phyloP scores from a whole-genome alignment of 2,329 filamentous ascomycete species.

The Rhinocladiella similis region DNA sequence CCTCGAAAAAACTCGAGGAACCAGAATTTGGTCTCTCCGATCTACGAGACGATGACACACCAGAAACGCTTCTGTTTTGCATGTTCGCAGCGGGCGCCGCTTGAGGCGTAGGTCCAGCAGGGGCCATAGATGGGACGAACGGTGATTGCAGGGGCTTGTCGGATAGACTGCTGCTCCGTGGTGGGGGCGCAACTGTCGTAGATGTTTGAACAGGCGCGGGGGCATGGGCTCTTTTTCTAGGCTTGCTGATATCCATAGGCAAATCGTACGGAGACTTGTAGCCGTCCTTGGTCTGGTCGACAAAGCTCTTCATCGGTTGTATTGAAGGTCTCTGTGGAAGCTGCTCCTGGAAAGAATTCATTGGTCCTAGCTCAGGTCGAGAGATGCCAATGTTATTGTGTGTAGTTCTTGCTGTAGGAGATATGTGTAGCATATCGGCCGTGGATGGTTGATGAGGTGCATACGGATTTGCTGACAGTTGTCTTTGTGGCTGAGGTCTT shows the following conservation, averaged over 20 bases:
- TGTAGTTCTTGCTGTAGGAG: constrained; percentile 21
- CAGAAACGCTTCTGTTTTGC: constrained; percentile 18
- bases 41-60: constrained; percentile 9
- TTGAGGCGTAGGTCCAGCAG: constrained; percentile 8
- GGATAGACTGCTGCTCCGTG: constrained; percentile 63
- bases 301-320: constrained; percentile 70
- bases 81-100: constrained; percentile 20
- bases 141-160: constrained; percentile 34
- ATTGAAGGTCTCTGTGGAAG: constrained; percentile 36
- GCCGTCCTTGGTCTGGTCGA: constrained; percentile 83
- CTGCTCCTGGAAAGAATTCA: constrained; percentile 30
- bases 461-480: constrained; percentile 45
- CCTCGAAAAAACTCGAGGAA: constrained; percentile 69
- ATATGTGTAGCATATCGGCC: constrained; percentile 44
- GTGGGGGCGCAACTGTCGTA: constrained; percentile 45
- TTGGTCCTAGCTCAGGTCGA: constrained; percentile 15
- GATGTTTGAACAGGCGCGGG: constrained; percentile 54
- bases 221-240: constrained; percentile 64
- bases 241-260: constrained; percentile 73
- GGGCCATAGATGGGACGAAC: constrained; percentile 34
- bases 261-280: constrained; percentile 95
- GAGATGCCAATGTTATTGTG: constrained; percentile 24
- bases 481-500: constrained; percentile 23
- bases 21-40: constrained; percentile 20
- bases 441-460: constrained; percentile 53